Evolutionary conservation across 345 rosid species (phyloP).

Genomic region (Aegle marmelos): DNA sequence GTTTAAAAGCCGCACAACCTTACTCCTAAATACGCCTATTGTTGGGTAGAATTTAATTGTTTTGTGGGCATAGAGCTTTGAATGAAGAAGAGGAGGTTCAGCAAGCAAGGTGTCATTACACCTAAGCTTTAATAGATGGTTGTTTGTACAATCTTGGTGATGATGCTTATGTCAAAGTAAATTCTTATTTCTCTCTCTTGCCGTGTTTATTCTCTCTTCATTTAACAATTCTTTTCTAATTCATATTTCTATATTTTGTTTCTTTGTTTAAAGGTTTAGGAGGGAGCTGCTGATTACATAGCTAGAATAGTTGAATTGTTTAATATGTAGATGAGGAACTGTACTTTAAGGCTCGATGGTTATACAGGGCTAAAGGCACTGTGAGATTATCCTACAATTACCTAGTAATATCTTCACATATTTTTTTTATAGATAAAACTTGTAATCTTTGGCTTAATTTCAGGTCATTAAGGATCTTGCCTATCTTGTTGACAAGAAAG

Average conservation of each 20-base stretch:
- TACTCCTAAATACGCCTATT: not conserved
- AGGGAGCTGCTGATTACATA: constrained; percentile 29
- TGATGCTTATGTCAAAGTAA: constrained; percentile 35
- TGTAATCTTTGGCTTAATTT: not conserved
- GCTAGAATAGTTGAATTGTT: constrained; percentile 39
- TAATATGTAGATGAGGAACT: constrained; percentile 20
- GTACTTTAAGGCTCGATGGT: constrained; percentile 35
- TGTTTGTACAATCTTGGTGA: constrained; percentile 23
- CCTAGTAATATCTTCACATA: not conserved
- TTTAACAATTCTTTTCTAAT: not conserved
- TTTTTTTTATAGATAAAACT: not conserved
- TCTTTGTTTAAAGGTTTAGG: constrained; percentile 22
- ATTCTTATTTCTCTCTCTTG: not conserved
- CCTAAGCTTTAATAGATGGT: constrained; percentile 29
- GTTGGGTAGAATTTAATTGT: not conserved
- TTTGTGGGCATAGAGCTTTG: constrained; percentile 6
- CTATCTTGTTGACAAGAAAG: constrained; percentile 19
- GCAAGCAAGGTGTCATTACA: constrained; percentile 30
- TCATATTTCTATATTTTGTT: not conserved
- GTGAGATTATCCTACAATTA: constrained; percentile 21
- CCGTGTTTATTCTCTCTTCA: not conserved
- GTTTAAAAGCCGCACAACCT: not conserved
- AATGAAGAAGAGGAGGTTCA: constrained; percentile 8
- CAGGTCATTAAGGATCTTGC: constrained; percentile 33
- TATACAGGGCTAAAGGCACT: constrained; percentile 37